Conservation (phyloP, 164 flowering plant genomes). For the Nymphaea thermarum region DNA sequence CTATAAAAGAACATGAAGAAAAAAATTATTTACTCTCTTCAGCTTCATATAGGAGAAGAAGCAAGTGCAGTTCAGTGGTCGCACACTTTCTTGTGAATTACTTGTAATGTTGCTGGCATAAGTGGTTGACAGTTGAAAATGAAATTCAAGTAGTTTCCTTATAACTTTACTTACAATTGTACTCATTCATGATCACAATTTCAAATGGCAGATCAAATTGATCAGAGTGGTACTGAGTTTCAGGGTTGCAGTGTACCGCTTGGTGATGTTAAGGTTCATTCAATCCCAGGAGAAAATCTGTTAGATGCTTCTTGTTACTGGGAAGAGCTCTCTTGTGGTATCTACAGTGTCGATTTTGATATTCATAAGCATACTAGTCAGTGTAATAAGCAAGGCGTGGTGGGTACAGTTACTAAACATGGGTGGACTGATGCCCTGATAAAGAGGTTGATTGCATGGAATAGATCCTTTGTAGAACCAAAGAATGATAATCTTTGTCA, state of each 20-base stretch:
- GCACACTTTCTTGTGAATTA: not conserved
- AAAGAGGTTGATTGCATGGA: constrained; percentile 62
- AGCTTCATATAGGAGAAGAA: not conserved
- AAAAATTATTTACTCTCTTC: not conserved
- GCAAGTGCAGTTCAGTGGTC: not conserved
- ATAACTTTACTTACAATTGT: no score
- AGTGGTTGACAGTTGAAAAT: no score
- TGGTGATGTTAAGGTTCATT: constrained; percentile 4
- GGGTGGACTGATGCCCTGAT: constrained; percentile 52
- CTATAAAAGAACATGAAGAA: not conserved
- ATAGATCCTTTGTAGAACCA: constrained; percentile 57
- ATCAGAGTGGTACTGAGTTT: not conserved
- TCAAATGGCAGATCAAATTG: not conserved
- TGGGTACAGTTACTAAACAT: constrained; percentile 54
- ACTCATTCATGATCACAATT: not conserved
- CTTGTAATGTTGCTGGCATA: no score
- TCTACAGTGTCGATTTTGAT: constrained; percentile 45
- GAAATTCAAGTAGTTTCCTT: no score
- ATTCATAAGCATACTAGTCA: constrained; percentile 13
- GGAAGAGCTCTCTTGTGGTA: constrained; percentile 95
- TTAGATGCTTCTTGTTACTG: constrained; percentile 30
- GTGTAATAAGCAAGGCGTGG: constrained; percentile 2
- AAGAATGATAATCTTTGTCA: constrained; percentile 16
- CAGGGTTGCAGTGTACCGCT: not conserved
- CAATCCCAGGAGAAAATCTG: constrained; percentile 34